Evolutionary conservation across 345 rosid species (phyloP).

Genomic region (Citrus sp.): DNA sequence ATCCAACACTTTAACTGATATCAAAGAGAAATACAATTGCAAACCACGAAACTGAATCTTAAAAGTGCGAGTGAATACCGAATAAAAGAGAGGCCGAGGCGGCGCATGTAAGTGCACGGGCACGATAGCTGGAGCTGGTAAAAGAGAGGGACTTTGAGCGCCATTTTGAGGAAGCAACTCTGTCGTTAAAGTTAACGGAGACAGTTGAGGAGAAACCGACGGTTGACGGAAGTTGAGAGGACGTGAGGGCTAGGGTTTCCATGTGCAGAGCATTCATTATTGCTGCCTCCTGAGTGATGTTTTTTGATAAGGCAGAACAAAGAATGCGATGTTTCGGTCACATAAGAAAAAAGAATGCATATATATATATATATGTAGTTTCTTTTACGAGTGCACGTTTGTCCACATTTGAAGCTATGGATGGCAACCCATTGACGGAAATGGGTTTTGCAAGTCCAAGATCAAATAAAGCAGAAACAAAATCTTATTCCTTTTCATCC

Average conservation of each 20-base stretch:
- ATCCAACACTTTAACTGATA: neutral
- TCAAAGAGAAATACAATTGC: neutral
- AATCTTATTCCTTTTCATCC: no score
- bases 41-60: neutral
- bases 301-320: no score
- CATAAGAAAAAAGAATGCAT: accelerated
- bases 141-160: constrained; percentile 21
- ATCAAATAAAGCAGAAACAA: no score
- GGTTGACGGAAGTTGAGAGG: constrained; percentile 20
- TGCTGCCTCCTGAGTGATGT: no score
- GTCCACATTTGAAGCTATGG: no score
- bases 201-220: constrained; percentile 12
- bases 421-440: no score
- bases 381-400: no score
- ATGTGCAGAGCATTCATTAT: constrained; percentile 2
- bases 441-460: no score
- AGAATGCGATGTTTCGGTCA: no score
- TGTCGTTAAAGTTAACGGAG: constrained; percentile 23
- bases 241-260: constrained; percentile 45
- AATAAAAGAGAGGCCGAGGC: constrained; percentile 35
- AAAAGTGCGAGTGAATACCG: constrained; percentile 29
- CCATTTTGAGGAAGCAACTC: constrained; percentile 20
- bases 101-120: constrained; percentile 32
- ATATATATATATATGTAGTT: accelerated
- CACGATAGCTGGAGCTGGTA: constrained; percentile 19